Base-by-base conservation (phyloP, 192 early-diverging fungal species). In the Pilobolus umbonatus region DNA sequence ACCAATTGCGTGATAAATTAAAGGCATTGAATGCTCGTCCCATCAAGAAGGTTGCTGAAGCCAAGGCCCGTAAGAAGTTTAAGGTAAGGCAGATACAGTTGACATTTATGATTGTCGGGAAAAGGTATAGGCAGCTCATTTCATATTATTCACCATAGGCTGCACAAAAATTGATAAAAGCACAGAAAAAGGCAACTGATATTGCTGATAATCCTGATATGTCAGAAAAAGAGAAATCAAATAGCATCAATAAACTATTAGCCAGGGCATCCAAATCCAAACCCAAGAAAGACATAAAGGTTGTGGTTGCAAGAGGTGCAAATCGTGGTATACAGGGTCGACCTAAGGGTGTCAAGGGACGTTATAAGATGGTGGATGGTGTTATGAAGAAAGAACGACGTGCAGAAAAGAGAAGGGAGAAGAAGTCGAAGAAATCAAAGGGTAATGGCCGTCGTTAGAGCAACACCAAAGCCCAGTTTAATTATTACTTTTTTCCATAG, bases 41-140 rank as follows among this genome's bases (percentile, higher is more conserved):
- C 19, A 99, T 99, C 74, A 99, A 99, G 74, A 99, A 98, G 83
- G 88, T 99, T 32, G 94, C 93, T 9, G 97, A 99, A 77, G 97
- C 97, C 43, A 98, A 94, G 75, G 93, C 91, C 40, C 80, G 97
- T 49, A 96, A 99, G 81, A 91, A 96, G 85, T 75, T 90, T 68
- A 80, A 88, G 59, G 76, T 71, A 57, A 39, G 6, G 44, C 12
- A 25, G 29, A n/a, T 35, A 8, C 11, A 8, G 5, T 35, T 35
- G 11, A 35, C 11, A 35, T 35, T 8, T 35, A 35, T 35, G 11
- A 8, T 8, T 35, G 11, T 35, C 6, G 5, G 34, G 5, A 35
- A 35, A 35, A 35, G 11, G 34, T 8, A 35, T 8, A 35, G 5
- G 11, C 34, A 8, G 11, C 5, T 35, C 6, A 8, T 35, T 35